Evolutionary conservation across 768 basidiomycete species (phyloP).

Genomic region (Mycena latifolia): DNA sequence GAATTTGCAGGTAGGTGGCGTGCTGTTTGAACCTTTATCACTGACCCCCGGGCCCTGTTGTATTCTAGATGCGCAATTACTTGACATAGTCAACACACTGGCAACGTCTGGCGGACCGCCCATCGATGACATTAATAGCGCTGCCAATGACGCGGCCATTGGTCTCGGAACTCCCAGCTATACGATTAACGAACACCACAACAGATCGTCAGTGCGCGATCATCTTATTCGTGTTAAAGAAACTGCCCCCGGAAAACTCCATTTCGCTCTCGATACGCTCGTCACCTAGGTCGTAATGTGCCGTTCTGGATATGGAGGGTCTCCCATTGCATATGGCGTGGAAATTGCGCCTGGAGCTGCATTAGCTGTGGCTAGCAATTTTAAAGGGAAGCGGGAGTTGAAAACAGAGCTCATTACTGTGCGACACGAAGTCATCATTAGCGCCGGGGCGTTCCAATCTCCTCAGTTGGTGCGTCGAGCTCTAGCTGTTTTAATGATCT

Average conservation of each 20-base stretch:
- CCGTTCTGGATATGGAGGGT: slow-evolving; percentile 15
- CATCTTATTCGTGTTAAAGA: slow-evolving; percentile 36
- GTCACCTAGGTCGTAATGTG: slow-evolving; percentile 43
- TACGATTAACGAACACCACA: slow-evolving; percentile 42
- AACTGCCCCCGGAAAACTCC: slow-evolving; percentile 31
- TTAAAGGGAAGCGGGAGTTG: slow-evolving; percentile 38
- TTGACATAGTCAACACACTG: slow-evolving; percentile 38
- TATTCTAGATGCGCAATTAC: slow-evolving; percentile 41
- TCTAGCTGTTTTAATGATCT: background rate
- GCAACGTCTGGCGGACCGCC: slow-evolving; percentile 32
- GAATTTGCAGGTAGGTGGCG: slow-evolving; percentile 38
- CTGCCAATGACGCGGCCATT: slow-evolving; percentile 35
- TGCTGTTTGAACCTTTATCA: background rate
- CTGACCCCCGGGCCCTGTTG: no score
- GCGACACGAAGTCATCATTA: slow-evolving; percentile 44
- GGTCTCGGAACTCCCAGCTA: slow-evolving; percentile 38
- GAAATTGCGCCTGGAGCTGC: slow-evolving; percentile 40
- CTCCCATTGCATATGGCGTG: slow-evolving; percentile 41
- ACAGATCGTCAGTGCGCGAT: slow-evolving; percentile 43
- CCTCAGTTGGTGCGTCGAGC: slow-evolving; percentile 44
- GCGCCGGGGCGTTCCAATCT: slow-evolving; percentile 45
- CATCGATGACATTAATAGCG: slow-evolving; percentile 42
- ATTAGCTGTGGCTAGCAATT: slow-evolving; percentile 44
- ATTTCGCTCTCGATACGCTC: slow-evolving; percentile 42
- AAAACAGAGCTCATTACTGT: slow-evolving; percentile 38